phyloP scores from a whole-genome alignment of 108 stramenopile species.

The Conticribra guillardii region DNA sequence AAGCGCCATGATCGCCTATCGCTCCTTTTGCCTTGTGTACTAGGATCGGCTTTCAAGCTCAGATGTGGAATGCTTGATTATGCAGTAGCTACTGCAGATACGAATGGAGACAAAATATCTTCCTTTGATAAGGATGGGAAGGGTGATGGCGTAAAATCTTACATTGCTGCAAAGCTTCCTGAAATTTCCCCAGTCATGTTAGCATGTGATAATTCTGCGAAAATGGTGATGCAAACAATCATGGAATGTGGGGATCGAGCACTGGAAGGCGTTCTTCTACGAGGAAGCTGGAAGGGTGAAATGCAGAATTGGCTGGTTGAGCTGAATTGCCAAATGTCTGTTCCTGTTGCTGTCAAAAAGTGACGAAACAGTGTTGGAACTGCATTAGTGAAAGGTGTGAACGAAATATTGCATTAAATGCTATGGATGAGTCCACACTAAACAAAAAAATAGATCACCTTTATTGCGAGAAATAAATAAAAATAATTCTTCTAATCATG shows the following conservation, averaged over 20 bases:
- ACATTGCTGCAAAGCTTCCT: constrained; percentile 20
- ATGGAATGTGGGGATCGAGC: constrained; percentile 20
- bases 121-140: constrained; percentile 25
- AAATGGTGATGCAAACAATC: constrained; percentile 35
- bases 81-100: constrained; percentile 17
- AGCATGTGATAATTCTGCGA: constrained; percentile 40
- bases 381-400: not conserved
- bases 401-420: too few species aligned
- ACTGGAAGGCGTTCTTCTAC: constrained; percentile 29
- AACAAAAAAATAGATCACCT: too few species aligned
- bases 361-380: not conserved
- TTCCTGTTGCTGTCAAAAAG: not conserved
- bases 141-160: constrained; percentile 22
- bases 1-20: constrained; percentile 37
- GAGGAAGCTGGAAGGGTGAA: constrained; percentile 39
- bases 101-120: constrained; percentile 22
- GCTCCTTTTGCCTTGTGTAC: constrained; percentile 38
- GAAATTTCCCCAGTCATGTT: constrained; percentile 22
- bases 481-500: too few species aligned
- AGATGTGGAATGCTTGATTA: constrained; percentile 36
- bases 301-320: constrained; percentile 41
- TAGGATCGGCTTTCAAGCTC: constrained; percentile 45
- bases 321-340: constrained; percentile 21
- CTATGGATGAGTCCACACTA: too few species aligned
- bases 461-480: too few species aligned